phyloP scores from a whole-genome alignment of 441 rosid genomes.

The Kokia cookei region DNA sequence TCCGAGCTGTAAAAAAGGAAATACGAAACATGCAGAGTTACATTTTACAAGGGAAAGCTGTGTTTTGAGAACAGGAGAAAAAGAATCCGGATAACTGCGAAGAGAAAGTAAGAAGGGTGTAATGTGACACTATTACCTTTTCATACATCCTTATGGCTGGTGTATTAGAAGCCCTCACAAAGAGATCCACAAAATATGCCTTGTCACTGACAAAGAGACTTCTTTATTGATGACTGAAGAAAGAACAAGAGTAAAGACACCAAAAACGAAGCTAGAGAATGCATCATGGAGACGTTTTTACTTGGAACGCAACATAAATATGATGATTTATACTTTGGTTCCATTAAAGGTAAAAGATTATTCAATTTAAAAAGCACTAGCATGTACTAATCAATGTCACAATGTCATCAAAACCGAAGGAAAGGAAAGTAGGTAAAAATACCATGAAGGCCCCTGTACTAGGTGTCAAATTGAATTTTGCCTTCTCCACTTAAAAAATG shows the following conservation, averaged over 20 bases:
- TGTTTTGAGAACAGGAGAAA: background rate
- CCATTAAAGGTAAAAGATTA: background rate
- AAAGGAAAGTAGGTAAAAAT: background rate
- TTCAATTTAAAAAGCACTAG: background rate
- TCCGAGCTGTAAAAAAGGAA: slow-evolving; percentile 59
- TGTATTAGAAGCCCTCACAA: slow-evolving; percentile 90
- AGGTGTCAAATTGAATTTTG: too few species aligned
- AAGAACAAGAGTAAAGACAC: background rate
- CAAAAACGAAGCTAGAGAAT: background rate
- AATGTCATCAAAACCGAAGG: background rate
- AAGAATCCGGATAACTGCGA: background rate
- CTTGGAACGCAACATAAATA: background rate
- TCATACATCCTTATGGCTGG: slow-evolving; percentile 99
- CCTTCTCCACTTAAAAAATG: too few species aligned
- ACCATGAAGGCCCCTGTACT: too few species aligned
- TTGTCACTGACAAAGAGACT: slow-evolving; percentile 60
- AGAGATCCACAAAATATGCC: slow-evolving; percentile 91
- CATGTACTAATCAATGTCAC: background rate
- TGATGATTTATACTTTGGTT: background rate
- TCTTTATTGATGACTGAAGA: slow-evolving; percentile 8
- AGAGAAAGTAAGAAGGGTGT: background rate
- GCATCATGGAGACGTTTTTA: background rate
- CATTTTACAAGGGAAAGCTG: slow-evolving; percentile 9
- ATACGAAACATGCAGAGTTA: background rate
- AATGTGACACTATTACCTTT: slow-evolving; percentile 44